Base-by-base conservation (phyloP, 1,139 yeast species). In the Candida freyschussii region DNA sequence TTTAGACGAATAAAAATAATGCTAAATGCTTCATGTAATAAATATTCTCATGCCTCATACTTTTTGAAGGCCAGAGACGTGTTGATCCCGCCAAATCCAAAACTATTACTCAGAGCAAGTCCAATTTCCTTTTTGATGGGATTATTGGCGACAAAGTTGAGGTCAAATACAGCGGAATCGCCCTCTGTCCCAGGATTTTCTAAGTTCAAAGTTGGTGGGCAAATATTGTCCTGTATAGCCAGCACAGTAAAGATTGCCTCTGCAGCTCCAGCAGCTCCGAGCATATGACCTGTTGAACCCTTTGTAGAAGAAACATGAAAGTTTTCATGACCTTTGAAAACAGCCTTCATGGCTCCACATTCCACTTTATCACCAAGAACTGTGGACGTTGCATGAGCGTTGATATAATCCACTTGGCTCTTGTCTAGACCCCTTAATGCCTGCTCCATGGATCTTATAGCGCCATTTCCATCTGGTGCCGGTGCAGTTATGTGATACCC, bases 81-180 rank as follows among this genome's bases (percentile, higher is more conserved):
- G 57, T 93, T 93, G 7, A 94, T 87, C 11, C 99, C 99, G 7
- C 99, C 99, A 62, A 93, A 91, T 1, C 98, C 99, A 63, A 93
- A 91, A 45, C 96, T 85, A 54, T 93, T 93, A 36, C 87, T 76
- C 47, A 93, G 45, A 0, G 91, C 96, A 45, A 72, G 68, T 7
- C 68, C 52, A 8, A 84, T 53, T 4, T 55, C 49, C 23, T 57
- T 62, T 13, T 56, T 37, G 3, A 36, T 13, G 5, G 79, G 63
- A 7, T 50, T 44, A 21, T 70, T 61, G 0, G 76, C 70, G 5
- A 85, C 80, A 47, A 80, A 81, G 50, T 83, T 78, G 44, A 84
- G 71, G 8, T 56, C 46, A 47, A 76, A 77, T 0, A 47, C 35
- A 32, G 64, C 69, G 13, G 60, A 72, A 13, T 56, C 60, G 27